Base-by-base conservation (phyloP, 2,329 filamentous ascomycete species). In the Pochonia chlamydosporia region DNA sequence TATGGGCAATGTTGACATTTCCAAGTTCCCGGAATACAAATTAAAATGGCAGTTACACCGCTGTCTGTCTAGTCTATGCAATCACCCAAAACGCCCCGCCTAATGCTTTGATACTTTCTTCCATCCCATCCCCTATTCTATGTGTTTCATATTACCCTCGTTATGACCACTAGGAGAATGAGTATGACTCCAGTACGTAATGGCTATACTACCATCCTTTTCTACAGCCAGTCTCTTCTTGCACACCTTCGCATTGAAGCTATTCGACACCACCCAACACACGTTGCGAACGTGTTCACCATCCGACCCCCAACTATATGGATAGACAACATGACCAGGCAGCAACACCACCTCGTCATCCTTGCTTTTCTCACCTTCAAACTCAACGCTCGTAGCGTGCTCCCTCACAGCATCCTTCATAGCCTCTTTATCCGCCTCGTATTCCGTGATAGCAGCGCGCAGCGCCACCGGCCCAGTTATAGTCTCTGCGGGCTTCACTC, bases 101-200 rank as follows among this genome's bases (percentile, higher is more conserved):
- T n/a, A n/a, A n/a, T n/a, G n/a, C n/a, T n/a, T n/a, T n/a, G n/a
- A n/a, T n/a, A n/a, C n/a, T n/a, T n/a, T n/a, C n/a, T n/a, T n/a
- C n/a, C n/a, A n/a, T n/a, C n/a, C n/a, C n/a, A n/a, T n/a, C n/a
- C 31, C 10, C 11, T 35, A 13, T 6, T 40, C 26, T 23, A 47
- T 30, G 18, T 43, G 43, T 21, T 48, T 43, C 37, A 50, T 43
- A 11, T 31, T 39, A 2, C 20, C 41, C 23, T 48, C 16, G 14
- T 23, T 11, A 14, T 48, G 49, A 3, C 49, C 49, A 3, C 28
- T 14, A 2, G 41, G 41, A 23, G 36, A 21, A 28, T 59, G 56
- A 5, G 56, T 58, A 31, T 61, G 56, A 39, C 59, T 61, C 58
- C 58, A 60, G 39, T 59, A 61, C 7, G 57, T 60, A 14, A 61